A percentile compares a stretch with the other conserved stretches of the same genome.
These are phyloP conservation scores for Papiliotrema laurentii DNA, from an alignment of 1,284 basidiomycete genomes.

Conservation along the genomic window DNA sequence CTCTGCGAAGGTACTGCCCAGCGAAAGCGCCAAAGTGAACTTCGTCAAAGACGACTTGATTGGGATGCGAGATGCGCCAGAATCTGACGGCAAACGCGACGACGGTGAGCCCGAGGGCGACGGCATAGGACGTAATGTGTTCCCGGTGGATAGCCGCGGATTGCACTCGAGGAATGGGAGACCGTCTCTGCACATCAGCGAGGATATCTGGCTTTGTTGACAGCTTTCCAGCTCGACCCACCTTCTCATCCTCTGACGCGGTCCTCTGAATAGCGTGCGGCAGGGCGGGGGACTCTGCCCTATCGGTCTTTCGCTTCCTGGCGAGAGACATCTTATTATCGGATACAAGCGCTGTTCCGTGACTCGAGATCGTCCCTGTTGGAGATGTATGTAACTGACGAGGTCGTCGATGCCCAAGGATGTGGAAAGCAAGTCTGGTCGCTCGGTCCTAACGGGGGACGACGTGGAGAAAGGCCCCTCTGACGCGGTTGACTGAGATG, in stretches of 20 bases:
- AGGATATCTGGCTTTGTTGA: neutral
- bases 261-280: constrained; percentile 12
- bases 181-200: constrained; percentile 11
- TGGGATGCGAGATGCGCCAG: constrained; percentile 88
- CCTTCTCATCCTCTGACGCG: constrained; percentile 25
- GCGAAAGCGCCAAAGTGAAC: constrained; percentile 92
- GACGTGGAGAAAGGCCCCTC: no score
- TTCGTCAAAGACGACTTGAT: constrained; percentile 95
- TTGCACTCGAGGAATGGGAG: constrained; percentile 12
- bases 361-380: no score
- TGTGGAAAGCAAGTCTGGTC: no score
- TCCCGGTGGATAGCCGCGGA: constrained; percentile 21
- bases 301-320: constrained; percentile 21
- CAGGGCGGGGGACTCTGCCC: constrained; percentile 12
- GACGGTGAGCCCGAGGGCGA: constrained; percentile 55
- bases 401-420: no score
- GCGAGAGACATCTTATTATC: constrained; percentile 20
- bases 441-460: no score
- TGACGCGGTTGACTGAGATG: no score
- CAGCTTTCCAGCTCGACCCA: constrained; percentile 5
- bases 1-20: constrained; percentile 77
- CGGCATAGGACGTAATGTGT: constrained; percentile 27
- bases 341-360: no score
- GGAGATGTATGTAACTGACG: no score
- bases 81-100: constrained; percentile 78